Base-by-base conservation (phyloP, 352 stramenopile genomes). In the Halophytophthora polymorphica region DNA sequence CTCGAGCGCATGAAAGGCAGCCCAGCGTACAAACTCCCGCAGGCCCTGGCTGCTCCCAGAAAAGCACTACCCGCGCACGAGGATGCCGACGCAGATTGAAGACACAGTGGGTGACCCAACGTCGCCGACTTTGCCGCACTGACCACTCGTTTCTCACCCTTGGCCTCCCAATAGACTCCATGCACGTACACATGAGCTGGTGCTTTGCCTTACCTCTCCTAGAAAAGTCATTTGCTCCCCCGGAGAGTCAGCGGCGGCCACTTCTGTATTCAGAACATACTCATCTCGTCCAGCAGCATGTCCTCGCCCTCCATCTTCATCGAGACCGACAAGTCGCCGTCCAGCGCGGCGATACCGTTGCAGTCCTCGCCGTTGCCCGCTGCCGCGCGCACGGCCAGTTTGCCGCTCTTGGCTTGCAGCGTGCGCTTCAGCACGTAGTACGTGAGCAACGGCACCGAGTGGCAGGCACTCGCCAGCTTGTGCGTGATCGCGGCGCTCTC, bases 301-400 rank as follows among this genome's bases (percentile, higher is more conserved):
- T 84, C 77, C 45, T 88, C 83, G 31, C 80, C 80, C 34, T 93
- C 83, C 47, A 93, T 73, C 58, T 93, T 93, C 72, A 93, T 90
- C 4, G 80, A 66, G 7, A 78, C 76, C 1, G 73, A 73, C 31
- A 93, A 50, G 19, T 86, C 78, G 17, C 85, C 79, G 38, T 93
- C 80, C 23, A 93, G 59, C 25, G 77, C 77, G 11, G 73, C 76
- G 34, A 93, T 93, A 21, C 79, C 82, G 42, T 89, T 77, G 58
- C 79, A 93, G 43, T 90, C 75, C 29, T 82, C 77, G 2, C 63
- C 79, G 22, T 63, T 70, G 18, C 52, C 58, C 2, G 46, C 60
- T 1, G 36, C 48, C n/a, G 56, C 38, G 28, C 37, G 56, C 11
- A 41, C 45, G 1, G 50, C 52, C 1, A 58, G 61, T 42, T 70